Conservation (phyloP, 2,329 filamentous ascomycete genomes). For the Penicillium vulpinum region DNA sequence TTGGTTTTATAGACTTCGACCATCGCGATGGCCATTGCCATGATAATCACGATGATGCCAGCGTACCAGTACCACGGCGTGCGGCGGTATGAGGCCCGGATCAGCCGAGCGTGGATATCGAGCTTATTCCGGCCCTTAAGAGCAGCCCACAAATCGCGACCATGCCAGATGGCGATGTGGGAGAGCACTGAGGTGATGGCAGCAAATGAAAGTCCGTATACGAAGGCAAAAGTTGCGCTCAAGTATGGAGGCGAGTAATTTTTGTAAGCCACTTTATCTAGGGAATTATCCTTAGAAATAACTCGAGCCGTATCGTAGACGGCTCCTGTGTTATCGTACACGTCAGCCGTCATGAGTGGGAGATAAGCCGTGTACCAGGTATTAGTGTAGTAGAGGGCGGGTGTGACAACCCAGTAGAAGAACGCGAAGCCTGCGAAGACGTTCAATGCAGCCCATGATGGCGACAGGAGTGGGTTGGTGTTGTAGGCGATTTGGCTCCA, state of each 20-base stretch:
- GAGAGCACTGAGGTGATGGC: slow-evolving; percentile 55
- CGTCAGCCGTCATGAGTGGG: slow-evolving; percentile 30
- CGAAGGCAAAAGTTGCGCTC: slow-evolving; percentile 55
- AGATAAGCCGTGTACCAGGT: slow-evolving; percentile 32
- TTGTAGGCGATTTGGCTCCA: slow-evolving; percentile 39
- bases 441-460: slow-evolving; percentile 42
- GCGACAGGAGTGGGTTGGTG: slow-evolving; percentile 36
- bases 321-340: slow-evolving; percentile 48
- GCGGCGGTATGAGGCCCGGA: slow-evolving; percentile 38
- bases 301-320: slow-evolving; percentile 61
- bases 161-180: slow-evolving; percentile 33
- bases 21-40: slow-evolving; percentile 32
- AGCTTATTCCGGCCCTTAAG: slow-evolving; percentile 38
- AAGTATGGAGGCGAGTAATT: slow-evolving; percentile 66
- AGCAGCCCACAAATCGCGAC: slow-evolving; percentile 30
- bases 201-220: slow-evolving; percentile 63
- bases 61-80: slow-evolving; percentile 48
- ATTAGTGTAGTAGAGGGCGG: slow-evolving; percentile 35
- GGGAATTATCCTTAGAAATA: slow-evolving; percentile 52
- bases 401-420: slow-evolving; percentile 39
- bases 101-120: slow-evolving; percentile 46
- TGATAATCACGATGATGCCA: slow-evolving; percentile 35
- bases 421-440: slow-evolving; percentile 41
- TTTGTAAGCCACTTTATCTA: slow-evolving; percentile 61
- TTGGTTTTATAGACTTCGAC: slow-evolving; percentile 47